Conservation (phyloP, 2,329 filamentous ascomycete species). For the Alternaria metachromatica region DNA sequence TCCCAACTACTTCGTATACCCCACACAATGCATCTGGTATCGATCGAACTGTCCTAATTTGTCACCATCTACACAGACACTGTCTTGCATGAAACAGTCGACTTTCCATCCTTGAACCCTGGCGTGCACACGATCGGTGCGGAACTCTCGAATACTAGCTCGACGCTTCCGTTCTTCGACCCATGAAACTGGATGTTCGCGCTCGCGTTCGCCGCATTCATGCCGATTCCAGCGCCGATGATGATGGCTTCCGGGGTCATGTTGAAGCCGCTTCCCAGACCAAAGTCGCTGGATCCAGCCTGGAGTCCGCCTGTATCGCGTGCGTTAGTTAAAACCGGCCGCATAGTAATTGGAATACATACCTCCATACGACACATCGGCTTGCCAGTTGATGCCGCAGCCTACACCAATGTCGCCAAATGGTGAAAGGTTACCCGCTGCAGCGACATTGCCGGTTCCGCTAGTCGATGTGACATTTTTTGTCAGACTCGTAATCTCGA, state of each 20-base stretch:
- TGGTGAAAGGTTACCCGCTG: conserved; percentile 9
- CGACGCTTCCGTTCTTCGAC: conserved; percentile 10
- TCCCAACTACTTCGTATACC: not conserved
- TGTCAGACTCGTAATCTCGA: conserved; percentile 7
- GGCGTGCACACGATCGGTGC: conserved; percentile 4
- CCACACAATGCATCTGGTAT: not conserved
- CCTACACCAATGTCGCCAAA: conserved; percentile 19
- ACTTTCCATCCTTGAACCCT: conserved; percentile 2
- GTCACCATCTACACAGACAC: not conserved
- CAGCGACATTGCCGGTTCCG: conserved; percentile 14
- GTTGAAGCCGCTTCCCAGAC: conserved; percentile 15
- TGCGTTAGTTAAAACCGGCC: not conserved
- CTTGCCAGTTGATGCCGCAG: conserved; percentile 18
- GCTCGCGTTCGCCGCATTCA: conserved; percentile 11
- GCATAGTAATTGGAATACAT: not conserved
- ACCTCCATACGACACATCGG: conserved; percentile 14
- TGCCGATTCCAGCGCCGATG: conserved; percentile 9
- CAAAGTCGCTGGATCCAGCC: conserved; percentile 14
- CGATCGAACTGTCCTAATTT: not conserved
- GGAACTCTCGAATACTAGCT: conserved; percentile 9
- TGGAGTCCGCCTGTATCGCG: conserved; percentile 11
- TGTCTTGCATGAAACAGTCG: conserved; percentile 5
- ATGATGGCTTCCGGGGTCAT: conserved; percentile 6
- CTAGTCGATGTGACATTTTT: conserved; percentile 14
- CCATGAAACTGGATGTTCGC: conserved; percentile 15